A percentile compares a stretch with the other conserved stretches of the same genome.
phyloP scores from a whole-genome alignment of 2,329 filamentous ascomycete genomes.

The Fusarium nisikadoi region DNA sequence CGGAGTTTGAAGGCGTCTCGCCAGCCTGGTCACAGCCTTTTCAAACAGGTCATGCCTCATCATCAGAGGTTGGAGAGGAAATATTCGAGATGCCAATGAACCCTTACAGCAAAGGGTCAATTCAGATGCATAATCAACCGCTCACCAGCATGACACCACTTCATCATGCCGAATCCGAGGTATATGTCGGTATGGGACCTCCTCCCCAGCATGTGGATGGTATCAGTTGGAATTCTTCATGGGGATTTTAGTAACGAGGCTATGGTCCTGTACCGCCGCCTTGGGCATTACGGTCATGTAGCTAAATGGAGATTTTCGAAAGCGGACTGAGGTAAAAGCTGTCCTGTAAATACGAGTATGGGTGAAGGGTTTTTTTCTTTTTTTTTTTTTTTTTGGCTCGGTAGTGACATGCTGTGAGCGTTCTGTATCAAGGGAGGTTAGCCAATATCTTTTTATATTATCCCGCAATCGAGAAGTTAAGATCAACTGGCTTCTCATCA shows the following conservation, averaged over 20 bases:
- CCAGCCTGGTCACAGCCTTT: conserved; percentile 40
- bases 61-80: conserved; percentile 37
- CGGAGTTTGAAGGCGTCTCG: conserved; percentile 34
- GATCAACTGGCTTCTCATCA: not conserved
- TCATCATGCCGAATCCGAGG: conserved; percentile 16
- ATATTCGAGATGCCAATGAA: conserved; percentile 40
- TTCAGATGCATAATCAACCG: conserved; percentile 22
- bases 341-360: not conserved
- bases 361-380: not conserved
- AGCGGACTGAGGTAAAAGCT: not conserved
- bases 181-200: conserved; percentile 24
- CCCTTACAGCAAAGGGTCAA: conserved; percentile 23
- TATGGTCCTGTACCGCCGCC: not conserved
- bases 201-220: conserved; percentile 19
- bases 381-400: not conserved
- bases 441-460: not conserved
- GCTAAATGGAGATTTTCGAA: not conserved
- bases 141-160: conserved; percentile 13
- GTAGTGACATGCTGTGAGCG: conserved; percentile 6
- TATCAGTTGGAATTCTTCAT: conserved; percentile 31
- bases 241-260: conserved; percentile 32
- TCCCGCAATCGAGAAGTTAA: conserved; percentile 1
- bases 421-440: conserved; percentile 5
- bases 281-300: not conserved
- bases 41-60: conserved; percentile 25